Conservation (phyloP, 1,284 basidiomycete genomes). For the Kalmanozyma brasiliensis region DNA sequence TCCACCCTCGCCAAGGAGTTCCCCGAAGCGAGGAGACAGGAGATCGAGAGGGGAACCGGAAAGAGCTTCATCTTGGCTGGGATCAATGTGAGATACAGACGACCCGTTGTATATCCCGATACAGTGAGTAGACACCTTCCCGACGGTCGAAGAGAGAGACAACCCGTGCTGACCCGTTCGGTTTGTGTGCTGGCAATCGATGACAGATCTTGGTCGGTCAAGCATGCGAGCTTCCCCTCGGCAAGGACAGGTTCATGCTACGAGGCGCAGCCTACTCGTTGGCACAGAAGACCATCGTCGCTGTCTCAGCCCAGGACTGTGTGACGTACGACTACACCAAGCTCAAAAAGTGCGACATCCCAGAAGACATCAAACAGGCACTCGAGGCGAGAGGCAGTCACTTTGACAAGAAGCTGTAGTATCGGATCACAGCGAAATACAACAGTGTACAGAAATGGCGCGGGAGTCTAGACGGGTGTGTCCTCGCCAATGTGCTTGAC, state of each 20-base stretch:
- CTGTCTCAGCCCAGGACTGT: constrained; percentile 47
- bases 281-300: constrained; percentile 48
- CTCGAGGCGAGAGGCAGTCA: constrained; percentile 23
- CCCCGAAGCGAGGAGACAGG: constrained; percentile 18
- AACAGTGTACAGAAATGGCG: neutral
- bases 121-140: constrained; percentile 25
- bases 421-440: neutral
- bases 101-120: constrained; percentile 56
- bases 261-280: constrained; percentile 46
- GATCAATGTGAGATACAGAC: constrained; percentile 57
- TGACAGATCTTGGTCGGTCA: constrained; percentile 48
- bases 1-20: constrained; percentile 13
- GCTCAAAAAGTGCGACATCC: constrained; percentile 54
- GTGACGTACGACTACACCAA: constrained; percentile 58
- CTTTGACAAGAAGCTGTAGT: constrained; percentile 35
- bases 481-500: constrained; percentile 23
- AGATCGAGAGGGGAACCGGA: constrained; percentile 47
- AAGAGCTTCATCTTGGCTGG: constrained; percentile 56
- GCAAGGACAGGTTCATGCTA: constrained; percentile 46
- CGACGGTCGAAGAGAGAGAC: too few relatives aligned
- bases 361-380: constrained; percentile 31
- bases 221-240: constrained; percentile 45
- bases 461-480: neutral
- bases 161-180: too few relatives aligned
- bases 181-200: neutral